Conservation (phyloP, 75 land plant species). For the Pinus albicaulis region DNA sequence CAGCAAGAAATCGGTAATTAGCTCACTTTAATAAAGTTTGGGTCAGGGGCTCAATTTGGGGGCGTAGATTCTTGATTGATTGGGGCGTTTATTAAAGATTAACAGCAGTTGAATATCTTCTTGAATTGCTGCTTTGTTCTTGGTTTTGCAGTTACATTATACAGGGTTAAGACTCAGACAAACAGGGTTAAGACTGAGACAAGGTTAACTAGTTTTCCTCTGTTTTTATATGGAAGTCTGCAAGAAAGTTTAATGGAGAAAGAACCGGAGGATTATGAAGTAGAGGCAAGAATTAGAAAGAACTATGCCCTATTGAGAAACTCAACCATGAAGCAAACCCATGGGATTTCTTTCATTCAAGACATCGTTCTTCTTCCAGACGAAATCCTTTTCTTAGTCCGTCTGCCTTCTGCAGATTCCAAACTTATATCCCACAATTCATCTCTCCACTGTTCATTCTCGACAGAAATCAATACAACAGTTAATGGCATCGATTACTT, state of each 20-base stretch:
- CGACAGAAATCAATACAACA: conserved; percentile 7
- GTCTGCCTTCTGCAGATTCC: neutral
- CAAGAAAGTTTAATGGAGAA: neutral
- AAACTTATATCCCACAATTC: neutral
- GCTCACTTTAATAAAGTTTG: neutral
- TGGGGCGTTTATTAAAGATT: too few species aligned
- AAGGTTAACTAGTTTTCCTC: neutral
- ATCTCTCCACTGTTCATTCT: neutral
- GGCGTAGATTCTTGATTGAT: too few species aligned
- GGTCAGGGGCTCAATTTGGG: neutral
- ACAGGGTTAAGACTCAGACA: neutral
- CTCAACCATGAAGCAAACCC: neutral
- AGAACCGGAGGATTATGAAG: neutral
- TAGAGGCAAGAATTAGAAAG: neutral
- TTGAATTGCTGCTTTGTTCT: neutral
- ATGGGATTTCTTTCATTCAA: conserved; percentile 2
- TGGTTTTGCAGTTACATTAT: conserved; percentile 1
- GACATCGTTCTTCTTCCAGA: conserved; percentile 45
- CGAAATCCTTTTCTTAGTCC: conserved; percentile 30
- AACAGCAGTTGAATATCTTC: too few species aligned
- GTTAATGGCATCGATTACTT: neutral
- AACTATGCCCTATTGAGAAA: neutral
- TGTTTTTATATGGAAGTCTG: neutral
- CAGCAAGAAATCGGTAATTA: neutral
- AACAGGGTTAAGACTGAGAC: neutral